Base-by-base conservation (phyloP, 495 filamentous ascomycete genomes). In the Delitschia confertaspora region DNA sequence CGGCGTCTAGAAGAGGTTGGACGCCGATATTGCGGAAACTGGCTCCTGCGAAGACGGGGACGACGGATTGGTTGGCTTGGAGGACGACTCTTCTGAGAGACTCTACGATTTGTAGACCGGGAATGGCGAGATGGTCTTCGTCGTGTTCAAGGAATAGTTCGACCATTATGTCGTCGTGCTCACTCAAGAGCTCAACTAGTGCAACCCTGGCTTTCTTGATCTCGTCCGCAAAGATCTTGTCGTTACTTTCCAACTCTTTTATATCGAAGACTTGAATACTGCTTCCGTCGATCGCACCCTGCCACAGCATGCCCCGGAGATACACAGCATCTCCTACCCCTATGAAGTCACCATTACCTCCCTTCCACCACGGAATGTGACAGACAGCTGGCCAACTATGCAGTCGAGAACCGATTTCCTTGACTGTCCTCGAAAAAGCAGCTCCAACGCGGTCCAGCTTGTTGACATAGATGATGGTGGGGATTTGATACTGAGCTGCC, bases 361-460 rank as follows among this genome's bases (percentile, higher is more conserved):
- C 73, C 57, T 76, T 69, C 72, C 88, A 96, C 83, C 88, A 91
- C 1, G 93, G 93, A 39, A 99, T 85, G 55, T 95, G 88, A 58
- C 89, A 94, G 11, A 99, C 78, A 16, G 89, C 78, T 9, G 93
- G 93, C 76, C 80, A 91, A 2, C 80, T 85, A 45, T 74, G 69
- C 22, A 99, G 72, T 42, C 87, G 76, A 1, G 77, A 69, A 6
- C 80, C 87, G 16, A 91, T 79, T 59, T 96, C 88, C 41, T 79
- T 82, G 3, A 95, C 80, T 0, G 91, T 93, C 26, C 78, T 72
- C 14, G 78, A 79, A 67, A 96, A 99, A 3, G 84, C 81, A 7
- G 93, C 89, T 1, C 93, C 93, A 47, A 93, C 85, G 24, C 93
- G 80, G 56, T 99, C 93, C 9, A 99, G 76, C 61, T 99, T 99